phyloP scores from a whole-genome alignment of 2,329 filamentous ascomycete species.

The Ustilaginoidea virens region DNA sequence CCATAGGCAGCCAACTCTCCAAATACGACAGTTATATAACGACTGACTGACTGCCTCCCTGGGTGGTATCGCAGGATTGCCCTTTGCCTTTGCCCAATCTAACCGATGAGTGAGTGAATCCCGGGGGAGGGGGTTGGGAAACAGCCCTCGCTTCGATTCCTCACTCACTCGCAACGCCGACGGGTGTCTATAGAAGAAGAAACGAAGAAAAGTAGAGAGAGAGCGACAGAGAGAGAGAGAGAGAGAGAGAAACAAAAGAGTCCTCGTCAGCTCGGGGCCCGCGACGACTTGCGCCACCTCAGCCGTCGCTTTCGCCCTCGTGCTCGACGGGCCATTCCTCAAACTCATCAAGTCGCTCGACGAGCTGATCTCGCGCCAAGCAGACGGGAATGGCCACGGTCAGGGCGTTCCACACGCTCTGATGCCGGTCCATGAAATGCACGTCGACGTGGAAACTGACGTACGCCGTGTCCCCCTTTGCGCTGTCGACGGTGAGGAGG shows the following conservation, averaged over 20 bases:
- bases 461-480: conserved; percentile 18
- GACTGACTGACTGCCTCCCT: too few species aligned
- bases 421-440: conserved; percentile 21
- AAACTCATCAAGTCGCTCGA: conserved; percentile 19
- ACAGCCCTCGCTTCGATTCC: too few species aligned
- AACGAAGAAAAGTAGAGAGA: too few species aligned
- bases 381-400: conserved; percentile 25
- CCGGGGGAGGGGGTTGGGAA: too few species aligned
- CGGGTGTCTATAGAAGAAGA: too few species aligned
- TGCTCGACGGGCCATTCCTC: conserved; percentile 12
- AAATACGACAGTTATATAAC: background rate
- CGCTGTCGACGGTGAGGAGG: conserved; percentile 23
- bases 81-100: too few species aligned
- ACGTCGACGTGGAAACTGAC: conserved; percentile 28
- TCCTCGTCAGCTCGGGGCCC: too few species aligned
- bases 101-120: too few species aligned
- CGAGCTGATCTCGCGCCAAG: conserved; percentile 24
- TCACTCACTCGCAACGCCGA: too few species aligned
- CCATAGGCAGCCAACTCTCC: background rate
- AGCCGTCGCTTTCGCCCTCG: conserved; percentile 25
- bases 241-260: too few species aligned
- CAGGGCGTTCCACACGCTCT: conserved; percentile 29
- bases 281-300: conserved; percentile 3
- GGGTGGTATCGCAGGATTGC: too few species aligned
- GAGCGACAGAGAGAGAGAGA: too few species aligned